Percentiles rank a stretch among this genome's conserved stretches.
phyloP scores from a whole-genome alignment of 345 rosid genomes.

The Populus euphratica region DNA sequence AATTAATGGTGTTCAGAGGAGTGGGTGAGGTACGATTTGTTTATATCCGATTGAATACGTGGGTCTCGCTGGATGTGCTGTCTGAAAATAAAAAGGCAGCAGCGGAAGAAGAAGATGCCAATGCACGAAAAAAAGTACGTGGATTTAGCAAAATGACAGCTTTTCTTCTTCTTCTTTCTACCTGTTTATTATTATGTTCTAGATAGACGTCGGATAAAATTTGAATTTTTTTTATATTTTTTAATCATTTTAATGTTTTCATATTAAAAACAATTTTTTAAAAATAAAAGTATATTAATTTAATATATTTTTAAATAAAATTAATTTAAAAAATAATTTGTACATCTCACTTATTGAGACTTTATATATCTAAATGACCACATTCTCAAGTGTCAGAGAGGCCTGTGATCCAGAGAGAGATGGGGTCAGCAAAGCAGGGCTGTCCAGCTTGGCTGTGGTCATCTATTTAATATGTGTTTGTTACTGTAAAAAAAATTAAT shows the following conservation, averaged over 20 bases:
- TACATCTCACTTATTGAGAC: background rate
- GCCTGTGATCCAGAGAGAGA: no score
- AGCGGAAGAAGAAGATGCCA: constrained; percentile 16
- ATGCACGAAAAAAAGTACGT: background rate
- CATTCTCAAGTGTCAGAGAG: background rate
- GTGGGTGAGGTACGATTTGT: constrained; percentile 15
- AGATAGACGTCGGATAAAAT: no score
- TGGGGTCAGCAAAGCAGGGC: no score
- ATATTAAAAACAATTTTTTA: no score
- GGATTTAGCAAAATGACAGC: constrained; percentile 7
- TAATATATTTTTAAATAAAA: no score
- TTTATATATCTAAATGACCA: background rate
- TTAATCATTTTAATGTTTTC: rapidly evolving
- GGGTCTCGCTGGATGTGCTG: constrained; percentile 30
- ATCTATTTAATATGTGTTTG: no score
- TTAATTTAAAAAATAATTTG: no score
- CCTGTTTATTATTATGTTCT: no score
- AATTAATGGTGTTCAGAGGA: constrained; percentile 4
- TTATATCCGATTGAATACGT: background rate
- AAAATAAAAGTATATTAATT: no score
- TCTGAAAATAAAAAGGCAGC: background rate
- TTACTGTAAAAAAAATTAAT: no score
- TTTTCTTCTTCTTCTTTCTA: background rate
- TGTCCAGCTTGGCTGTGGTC: no score
- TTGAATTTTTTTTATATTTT: no score